Evolutionary conservation across 192 early-diverging fungal genomes (phyloP), one percentile per base, ranked within the genome.

Genomic region (Podila epicladia): DNA sequence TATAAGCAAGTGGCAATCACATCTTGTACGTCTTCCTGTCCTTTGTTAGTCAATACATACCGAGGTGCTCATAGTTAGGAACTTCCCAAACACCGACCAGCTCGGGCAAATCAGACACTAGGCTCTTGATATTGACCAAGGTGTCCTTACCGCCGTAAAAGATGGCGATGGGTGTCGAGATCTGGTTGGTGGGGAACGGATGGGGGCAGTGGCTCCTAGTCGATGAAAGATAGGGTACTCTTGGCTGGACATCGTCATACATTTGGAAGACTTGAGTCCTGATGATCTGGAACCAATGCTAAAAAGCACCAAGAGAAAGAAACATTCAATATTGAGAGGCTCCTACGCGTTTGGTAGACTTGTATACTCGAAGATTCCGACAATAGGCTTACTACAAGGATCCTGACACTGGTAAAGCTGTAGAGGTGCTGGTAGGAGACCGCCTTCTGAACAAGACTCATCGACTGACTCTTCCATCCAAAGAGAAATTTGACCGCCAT

Each of bases 201-300:
- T 90, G 94, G 41, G 92, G 89, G 41, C 78, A 84, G 67, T 95
- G 89, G 31, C 90, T 89, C 53, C 74, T 74, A n/a, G 72, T 74
- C 3, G 84, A 75, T 15, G 76, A 87, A 1, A 79, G 51, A 1
- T 84, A 83, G 4, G 82, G 79, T 22, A 82, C 88, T 2, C 90
- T 86, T 19, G 91, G 73, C 48, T 85, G 82, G 9, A 90, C 85
- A 28, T 98, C 97, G 70, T 98, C 96, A 69, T 95, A 98, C 95
- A 96, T 97, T 70, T 97, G 96, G 51, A 98, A 93, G 29, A 86
- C 86, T 12, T 91, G 91, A 24, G 92, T 91, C 24, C 95, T 84
- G 53, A 98, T 97, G 67, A 98, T 98, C 85, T 98, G 96, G 85
- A 98, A 97, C 95, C 95, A 96, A 74, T 96, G 96, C 87, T 89